phyloP scores from a whole-genome alignment of 768 basidiomycete species.

The Leucogyrophana mollusca region DNA sequence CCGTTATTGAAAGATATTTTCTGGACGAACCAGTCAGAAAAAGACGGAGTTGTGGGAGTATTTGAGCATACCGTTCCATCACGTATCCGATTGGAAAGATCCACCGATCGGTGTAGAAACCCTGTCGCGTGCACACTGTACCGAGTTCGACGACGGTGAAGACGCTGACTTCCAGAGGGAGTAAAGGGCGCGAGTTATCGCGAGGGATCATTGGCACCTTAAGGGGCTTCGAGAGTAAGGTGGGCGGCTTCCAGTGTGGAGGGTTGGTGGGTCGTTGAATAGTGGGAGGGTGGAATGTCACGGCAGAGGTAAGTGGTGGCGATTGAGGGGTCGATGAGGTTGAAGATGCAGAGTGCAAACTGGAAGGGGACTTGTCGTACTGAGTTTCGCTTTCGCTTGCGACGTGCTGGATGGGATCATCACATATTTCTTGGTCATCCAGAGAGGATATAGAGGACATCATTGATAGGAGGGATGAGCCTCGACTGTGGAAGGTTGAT shows the following conservation, averaged over 20 bases:
- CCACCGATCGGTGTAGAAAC: constrained; percentile 85
- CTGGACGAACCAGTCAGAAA: constrained; percentile 36
- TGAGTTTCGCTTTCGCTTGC: constrained; percentile 19
- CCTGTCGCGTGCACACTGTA: constrained; percentile 75
- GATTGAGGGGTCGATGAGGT: constrained; percentile 9
- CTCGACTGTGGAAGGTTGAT: constrained; percentile 14
- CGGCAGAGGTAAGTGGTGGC: constrained; percentile 14
- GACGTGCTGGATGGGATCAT: constrained; percentile 21
- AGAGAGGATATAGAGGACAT: constrained; percentile 34
- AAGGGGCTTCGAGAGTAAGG: constrained; percentile 72
- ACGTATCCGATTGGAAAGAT: constrained; percentile 89
- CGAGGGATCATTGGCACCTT: constrained; percentile 79
- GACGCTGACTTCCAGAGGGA: constrained; percentile 82
- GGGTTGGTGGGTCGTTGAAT: constrained; percentile 55
- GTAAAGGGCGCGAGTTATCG: constrained; percentile 64
- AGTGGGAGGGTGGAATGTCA: constrained; percentile 22
- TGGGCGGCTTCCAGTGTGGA: constrained; percentile 77
- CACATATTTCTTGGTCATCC: constrained; percentile 33
- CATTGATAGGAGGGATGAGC: constrained; percentile 25
- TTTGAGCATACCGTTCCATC: constrained; percentile 60
- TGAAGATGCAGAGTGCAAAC: constrained; percentile 19
- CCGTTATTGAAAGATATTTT: constrained; percentile 74
- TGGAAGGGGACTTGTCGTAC: constrained; percentile 18
- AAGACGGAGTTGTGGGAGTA: background rate
- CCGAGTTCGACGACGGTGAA: constrained; percentile 80